Percentiles rank a stretch among this genome's conserved stretches.
Evolutionary conservation across 805 yeast genomes (phyloP).

Genomic region (Cephaloascus fragrans): DNA sequence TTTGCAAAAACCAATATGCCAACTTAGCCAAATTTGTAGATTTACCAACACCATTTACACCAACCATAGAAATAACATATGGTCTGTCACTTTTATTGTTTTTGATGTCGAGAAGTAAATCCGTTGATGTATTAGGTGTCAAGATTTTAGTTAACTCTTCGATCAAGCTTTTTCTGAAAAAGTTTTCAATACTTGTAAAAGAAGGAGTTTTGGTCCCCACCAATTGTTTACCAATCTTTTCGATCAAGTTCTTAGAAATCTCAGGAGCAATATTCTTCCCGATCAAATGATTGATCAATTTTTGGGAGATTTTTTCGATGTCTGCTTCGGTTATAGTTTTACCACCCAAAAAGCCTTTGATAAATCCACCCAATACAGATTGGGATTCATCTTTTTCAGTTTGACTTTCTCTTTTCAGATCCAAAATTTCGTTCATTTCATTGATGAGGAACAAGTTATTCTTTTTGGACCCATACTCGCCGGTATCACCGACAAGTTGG

Average conservation of each 20-base stretch:
- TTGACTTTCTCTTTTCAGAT: neutral
- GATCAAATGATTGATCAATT: conserved; percentile 68
- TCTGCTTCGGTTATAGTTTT: conserved; percentile 56
- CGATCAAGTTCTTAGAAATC: conserved; percentile 66
- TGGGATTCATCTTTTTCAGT: neutral
- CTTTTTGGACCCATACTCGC: neutral
- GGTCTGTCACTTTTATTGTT: conserved; percentile 39
- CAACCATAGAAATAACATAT: conserved; percentile 93
- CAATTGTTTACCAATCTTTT: conserved; percentile 59
- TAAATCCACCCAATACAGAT: conserved; percentile 26
- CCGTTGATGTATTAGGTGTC: conserved; percentile 88
- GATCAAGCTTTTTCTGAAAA: conserved; percentile 56
- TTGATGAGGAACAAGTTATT: neutral
- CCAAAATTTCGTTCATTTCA: conserved; percentile 1
- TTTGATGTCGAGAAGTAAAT: conserved; percentile 74
- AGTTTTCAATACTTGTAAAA: conserved; percentile 65
- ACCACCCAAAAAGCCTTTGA: conserved; percentile 58
- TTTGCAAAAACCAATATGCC: conserved; percentile 92
- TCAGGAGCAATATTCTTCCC: conserved; percentile 87
- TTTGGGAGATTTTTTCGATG: conserved; percentile 51
- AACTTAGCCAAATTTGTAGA: conserved; percentile 90
- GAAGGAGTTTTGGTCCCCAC: conserved; percentile 63
- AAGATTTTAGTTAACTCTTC: conserved; percentile 67
- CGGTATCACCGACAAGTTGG: neutral
- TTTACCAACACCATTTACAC: conserved; percentile 97